phyloP scores from a whole-genome alignment of 2,329 filamentous ascomycete genomes.

The Ceratocystis smalleyi region DNA sequence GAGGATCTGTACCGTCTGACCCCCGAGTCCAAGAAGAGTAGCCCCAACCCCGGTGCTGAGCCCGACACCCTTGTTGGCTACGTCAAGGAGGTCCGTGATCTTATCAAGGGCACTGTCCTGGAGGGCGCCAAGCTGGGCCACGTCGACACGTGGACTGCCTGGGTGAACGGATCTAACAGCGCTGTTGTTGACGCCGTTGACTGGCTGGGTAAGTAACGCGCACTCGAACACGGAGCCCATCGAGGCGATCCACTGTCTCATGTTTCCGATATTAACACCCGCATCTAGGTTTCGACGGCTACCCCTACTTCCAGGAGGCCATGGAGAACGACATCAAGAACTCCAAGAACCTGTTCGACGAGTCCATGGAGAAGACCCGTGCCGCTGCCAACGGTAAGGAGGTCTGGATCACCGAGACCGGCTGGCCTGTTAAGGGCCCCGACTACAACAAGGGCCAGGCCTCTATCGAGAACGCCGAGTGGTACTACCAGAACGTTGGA shows the following conservation, averaged over 20 bases:
- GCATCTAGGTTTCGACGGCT: constrained; percentile 51
- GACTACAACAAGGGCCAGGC: constrained; percentile 47
- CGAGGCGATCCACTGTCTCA: background rate
- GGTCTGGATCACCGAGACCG: constrained; percentile 79
- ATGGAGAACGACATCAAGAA: constrained; percentile 49
- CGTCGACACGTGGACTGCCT: constrained; percentile 79
- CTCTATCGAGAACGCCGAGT: constrained; percentile 51
- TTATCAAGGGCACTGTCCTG: constrained; percentile 47
- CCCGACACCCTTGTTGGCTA: constrained; percentile 51
- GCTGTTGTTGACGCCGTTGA: constrained; percentile 55
- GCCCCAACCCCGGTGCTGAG: constrained; percentile 45
- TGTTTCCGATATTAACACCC: background rate
- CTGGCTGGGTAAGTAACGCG: constrained; percentile 42
- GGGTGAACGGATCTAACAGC: constrained; percentile 56
- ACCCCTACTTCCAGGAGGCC: constrained; percentile 68
- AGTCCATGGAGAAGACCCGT: constrained; percentile 45
- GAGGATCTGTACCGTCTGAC: constrained; percentile 78
- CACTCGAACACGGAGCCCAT: no score
- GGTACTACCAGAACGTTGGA: constrained; percentile 66
- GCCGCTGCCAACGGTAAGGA: constrained; percentile 47
- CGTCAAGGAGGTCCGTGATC: constrained; percentile 50
- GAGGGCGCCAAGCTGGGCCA: constrained; percentile 52
- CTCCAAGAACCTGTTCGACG: constrained; percentile 51
- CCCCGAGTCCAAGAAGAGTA: constrained; percentile 47
- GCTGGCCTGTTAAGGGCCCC: constrained; percentile 63